Conservation (phyloP, 1,284 basidiomycete species). For the Gastroboletus turbinatus region DNA sequence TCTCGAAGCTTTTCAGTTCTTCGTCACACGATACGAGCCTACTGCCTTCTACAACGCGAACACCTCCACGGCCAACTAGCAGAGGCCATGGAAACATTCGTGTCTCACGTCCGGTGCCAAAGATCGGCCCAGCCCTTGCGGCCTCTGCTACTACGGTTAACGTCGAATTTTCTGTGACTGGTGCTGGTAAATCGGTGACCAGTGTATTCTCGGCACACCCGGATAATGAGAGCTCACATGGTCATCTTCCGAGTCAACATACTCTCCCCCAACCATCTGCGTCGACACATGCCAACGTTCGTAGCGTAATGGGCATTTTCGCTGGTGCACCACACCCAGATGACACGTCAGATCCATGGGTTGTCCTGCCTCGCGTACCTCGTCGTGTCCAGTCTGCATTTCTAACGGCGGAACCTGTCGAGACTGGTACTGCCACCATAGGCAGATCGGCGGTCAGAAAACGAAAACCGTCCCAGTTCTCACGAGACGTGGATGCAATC, state of each 20-base stretch:
- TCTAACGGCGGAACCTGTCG: constrained; percentile 22
- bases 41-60: constrained; percentile 20
- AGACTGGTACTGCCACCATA: constrained; percentile 20
- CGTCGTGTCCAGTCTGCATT: constrained; percentile 37
- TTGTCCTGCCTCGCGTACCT: constrained; percentile 54
- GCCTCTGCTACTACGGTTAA: constrained; percentile 89
- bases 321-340: constrained; percentile 68
- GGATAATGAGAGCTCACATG: constrained; percentile 19
- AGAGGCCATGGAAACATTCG: constrained; percentile 23
- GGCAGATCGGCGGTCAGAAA: constrained; percentile 24
- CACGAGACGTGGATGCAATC: constrained; percentile 75
- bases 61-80: constrained; percentile 18
- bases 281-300: constrained; percentile 26
- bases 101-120: constrained; percentile 55
- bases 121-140: constrained; percentile 77
- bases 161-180: constrained; percentile 85
- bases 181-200: constrained; percentile 72
- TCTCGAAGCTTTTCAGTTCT: constrained; percentile 70
- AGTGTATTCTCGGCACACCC: constrained; percentile 46
- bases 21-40: constrained; percentile 19
- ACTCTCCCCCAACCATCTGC: constrained; percentile 18
- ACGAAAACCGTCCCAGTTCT: constrained; percentile 42
- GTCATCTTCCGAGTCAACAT: constrained; percentile 22
- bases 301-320: constrained; percentile 74
- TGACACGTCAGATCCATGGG: constrained; percentile 56